Evolutionary conservation across 257 asterid genomes (phyloP).

Genomic region (Solanum pimpinellifolium): DNA sequence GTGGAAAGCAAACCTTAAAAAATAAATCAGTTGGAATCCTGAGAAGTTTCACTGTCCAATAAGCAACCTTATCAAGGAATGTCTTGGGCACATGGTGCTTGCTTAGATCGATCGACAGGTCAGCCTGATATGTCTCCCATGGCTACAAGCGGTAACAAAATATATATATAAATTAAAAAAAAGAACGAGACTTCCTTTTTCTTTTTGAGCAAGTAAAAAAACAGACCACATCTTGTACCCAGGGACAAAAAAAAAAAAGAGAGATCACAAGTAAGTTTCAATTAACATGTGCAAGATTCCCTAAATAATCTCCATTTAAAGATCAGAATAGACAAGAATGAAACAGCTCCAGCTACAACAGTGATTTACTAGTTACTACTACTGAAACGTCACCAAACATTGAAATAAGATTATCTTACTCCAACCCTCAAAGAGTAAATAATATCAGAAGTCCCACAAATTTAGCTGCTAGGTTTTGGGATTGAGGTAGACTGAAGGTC

Average conservation of each 20-base stretch:
- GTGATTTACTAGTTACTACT: background rate
- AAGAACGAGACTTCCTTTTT: background rate
- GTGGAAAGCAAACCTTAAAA: constrained; percentile 41
- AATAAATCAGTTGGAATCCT: constrained; percentile 73
- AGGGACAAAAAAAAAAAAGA: background rate
- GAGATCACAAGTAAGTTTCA: background rate
- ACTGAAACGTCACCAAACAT: background rate
- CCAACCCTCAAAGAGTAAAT: background rate
- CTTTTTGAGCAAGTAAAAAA: background rate
- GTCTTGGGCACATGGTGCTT: constrained; percentile 79
- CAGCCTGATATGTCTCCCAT: constrained; percentile 72
- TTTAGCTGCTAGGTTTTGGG: background rate
- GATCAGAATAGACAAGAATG: background rate
- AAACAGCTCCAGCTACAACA: background rate
- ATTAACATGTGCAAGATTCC: background rate
- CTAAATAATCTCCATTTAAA: background rate
- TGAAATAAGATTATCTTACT: background rate
- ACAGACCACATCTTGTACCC: background rate
- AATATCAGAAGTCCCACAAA: background rate
- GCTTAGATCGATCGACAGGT: constrained; percentile 54
- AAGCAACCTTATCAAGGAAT: constrained; percentile 60
- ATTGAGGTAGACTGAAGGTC: background rate
- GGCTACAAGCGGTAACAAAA: constrained; percentile 43
- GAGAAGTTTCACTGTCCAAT: constrained; percentile 66
- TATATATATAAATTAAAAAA: background rate